Conservation (phyloP, 306 rosid species). For the Dryas alaskensis region DNA sequence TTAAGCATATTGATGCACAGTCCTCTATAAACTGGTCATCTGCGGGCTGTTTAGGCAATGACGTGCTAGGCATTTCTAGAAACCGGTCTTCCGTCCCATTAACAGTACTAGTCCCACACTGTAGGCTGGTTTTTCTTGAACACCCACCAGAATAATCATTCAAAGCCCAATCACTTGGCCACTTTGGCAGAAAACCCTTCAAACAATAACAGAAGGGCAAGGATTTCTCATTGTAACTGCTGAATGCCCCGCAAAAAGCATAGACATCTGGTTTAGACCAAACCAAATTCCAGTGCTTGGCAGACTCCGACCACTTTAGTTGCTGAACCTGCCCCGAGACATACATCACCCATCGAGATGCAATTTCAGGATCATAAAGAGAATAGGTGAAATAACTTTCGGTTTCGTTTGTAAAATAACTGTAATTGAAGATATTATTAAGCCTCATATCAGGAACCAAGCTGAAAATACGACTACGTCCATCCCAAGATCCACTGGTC, state of each 20-base stretch:
- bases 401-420: slow-evolving; percentile 37
- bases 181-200: slow-evolving; percentile 39
- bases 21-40: no score
- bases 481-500: slow-evolving; percentile 46
- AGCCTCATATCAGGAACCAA: slow-evolving; percentile 46
- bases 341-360: slow-evolving; percentile 38
- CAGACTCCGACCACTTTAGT: not conserved
- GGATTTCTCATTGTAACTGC: slow-evolving; percentile 41
- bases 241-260: slow-evolving; percentile 51
- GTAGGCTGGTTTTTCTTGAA: no score
- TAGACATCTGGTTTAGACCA: slow-evolving; percentile 53
- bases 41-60: no score
- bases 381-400: slow-evolving; percentile 53
- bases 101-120: no score
- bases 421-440: slow-evolving; percentile 35
- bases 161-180: slow-evolving; percentile 36
- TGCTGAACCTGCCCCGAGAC: slow-evolving; percentile 23
- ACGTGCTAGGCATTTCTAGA: slow-evolving; percentile 5
- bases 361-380: not conserved
- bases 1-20: not conserved
- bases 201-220: slow-evolving; percentile 47
- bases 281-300: slow-evolving; percentile 40
- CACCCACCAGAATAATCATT: slow-evolving; percentile 57
- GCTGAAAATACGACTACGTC: no score
- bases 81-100: slow-evolving; percentile 31